Conservation (phyloP, 192 early-diverging fungal genomes). For the Chytriomyces confervae region DNA sequence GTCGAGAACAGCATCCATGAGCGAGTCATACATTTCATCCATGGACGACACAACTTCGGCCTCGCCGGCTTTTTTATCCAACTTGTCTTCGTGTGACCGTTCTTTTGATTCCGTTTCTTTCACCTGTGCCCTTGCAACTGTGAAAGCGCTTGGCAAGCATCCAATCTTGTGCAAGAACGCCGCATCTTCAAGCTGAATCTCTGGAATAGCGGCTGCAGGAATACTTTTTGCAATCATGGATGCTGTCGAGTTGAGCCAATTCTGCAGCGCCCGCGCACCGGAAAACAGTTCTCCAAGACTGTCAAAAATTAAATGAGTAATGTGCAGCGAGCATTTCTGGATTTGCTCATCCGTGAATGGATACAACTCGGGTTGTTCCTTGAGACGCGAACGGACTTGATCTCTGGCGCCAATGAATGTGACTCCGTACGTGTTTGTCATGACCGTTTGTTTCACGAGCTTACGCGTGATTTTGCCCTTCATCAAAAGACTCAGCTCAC, state of each 20-base stretch:
- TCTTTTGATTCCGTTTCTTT: not conserved
- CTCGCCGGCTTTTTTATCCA: not conserved
- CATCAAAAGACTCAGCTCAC: slow-evolving; percentile 43
- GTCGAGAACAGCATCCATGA: slow-evolving; percentile 18
- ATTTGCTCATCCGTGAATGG: slow-evolving; percentile 73
- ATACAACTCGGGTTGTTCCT: slow-evolving; percentile 62
- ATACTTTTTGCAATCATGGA: slow-evolving; percentile 82
- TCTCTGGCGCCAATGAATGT: slow-evolving; percentile 90
- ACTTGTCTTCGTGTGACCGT: slow-evolving; percentile 20
- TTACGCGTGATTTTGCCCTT: slow-evolving; percentile 80
- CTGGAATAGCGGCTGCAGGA: slow-evolving; percentile 52
- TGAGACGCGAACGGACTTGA: slow-evolving; percentile 85
- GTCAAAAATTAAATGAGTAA: slow-evolving; percentile 82
- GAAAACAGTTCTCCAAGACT: slow-evolving; percentile 88
- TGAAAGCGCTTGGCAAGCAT: slow-evolving; percentile 44
- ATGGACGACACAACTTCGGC: not conserved
- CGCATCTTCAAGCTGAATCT: slow-evolving; percentile 50
- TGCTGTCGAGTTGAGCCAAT: slow-evolving; percentile 91
- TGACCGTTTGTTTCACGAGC: slow-evolving; percentile 98
- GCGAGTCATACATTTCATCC: slow-evolving; percentile 1
- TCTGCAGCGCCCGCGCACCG: slow-evolving; percentile 87
- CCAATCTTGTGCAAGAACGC: slow-evolving; percentile 43
- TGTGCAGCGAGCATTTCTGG: slow-evolving; percentile 68
- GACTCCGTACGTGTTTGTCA: slow-evolving; percentile 99
- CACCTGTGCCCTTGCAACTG: slow-evolving; percentile 30